phyloP scores from a whole-genome alignment of 108 stramenopile genomes.

The Licmophora abbreviata region DNA sequence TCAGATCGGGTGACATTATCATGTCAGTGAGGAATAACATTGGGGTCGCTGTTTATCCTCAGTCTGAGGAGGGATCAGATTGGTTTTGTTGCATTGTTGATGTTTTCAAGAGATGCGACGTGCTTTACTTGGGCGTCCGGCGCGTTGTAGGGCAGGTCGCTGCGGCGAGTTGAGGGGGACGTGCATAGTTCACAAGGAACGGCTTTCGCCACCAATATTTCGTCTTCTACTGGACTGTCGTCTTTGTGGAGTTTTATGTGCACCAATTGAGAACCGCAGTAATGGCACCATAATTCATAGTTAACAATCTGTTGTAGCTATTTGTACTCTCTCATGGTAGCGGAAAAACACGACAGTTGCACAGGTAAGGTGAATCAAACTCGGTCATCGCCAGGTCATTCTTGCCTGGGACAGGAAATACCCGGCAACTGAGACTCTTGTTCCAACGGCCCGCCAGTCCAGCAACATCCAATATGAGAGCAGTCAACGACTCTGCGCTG shows the following conservation, averaged over 20 bases:
- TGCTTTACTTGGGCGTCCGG: slow-evolving; percentile 4
- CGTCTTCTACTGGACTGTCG: too few species aligned
- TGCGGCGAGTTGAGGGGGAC: too few species aligned
- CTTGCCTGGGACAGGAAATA: slow-evolving; percentile 64
- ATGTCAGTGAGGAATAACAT: slow-evolving; percentile 3
- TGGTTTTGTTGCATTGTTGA: slow-evolving; percentile 4
- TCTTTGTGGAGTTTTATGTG: too few species aligned
- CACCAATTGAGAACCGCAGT: too few species aligned
- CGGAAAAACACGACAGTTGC: too few species aligned
- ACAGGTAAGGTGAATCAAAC: slow-evolving; percentile 74
- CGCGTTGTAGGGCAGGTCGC: too few species aligned
- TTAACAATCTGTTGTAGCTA: too few species aligned
- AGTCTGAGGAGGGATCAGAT: not conserved
- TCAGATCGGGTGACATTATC: slow-evolving; percentile 5
- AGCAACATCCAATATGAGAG: slow-evolving; percentile 68
- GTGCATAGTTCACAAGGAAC: too few species aligned
- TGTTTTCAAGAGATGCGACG: slow-evolving; percentile 6
- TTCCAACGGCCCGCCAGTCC: slow-evolving; percentile 73
- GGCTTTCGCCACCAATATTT: too few species aligned
- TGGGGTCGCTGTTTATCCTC: not conserved
- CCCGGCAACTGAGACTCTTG: slow-evolving; percentile 72
- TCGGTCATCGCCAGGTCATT: slow-evolving; percentile 46
- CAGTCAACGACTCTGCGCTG: slow-evolving; percentile 23
- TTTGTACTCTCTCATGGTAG: too few species aligned
- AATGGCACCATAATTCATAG: too few species aligned